Percentiles rank a stretch among this genome's conserved stretches.
phyloP scores from a whole-genome alignment of 495 filamentous ascomycete genomes.

The Cercophora newfieldiana region DNA sequence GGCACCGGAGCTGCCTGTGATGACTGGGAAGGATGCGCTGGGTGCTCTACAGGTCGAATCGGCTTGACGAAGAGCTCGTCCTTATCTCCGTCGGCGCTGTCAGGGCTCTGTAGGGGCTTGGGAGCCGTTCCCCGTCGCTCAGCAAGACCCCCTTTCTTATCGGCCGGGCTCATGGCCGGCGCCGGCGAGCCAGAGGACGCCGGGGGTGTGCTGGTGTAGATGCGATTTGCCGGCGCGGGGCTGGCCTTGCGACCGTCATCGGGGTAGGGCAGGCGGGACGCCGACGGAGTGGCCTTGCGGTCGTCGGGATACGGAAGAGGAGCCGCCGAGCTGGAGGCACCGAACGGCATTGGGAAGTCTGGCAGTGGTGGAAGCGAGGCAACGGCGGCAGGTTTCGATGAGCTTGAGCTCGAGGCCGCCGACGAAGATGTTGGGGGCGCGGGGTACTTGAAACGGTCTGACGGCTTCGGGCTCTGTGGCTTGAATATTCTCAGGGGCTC shows the following conservation, averaged over 20 bases:
- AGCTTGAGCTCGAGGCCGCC: conserved; percentile 32
- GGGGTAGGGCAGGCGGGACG: conserved; percentile 45
- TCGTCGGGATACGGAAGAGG: conserved; percentile 81
- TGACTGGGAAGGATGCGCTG: conserved; percentile 18
- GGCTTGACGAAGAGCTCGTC: conserved; percentile 67
- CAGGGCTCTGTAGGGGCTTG: conserved; percentile 71
- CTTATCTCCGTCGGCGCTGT: conserved; percentile 67
- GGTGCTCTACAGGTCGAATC: conserved; percentile 35
- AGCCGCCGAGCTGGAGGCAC: conserved; percentile 61
- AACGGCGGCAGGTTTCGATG: conserved; percentile 28
- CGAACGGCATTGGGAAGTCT: conserved; percentile 60
- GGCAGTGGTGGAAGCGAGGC: conserved; percentile 42
- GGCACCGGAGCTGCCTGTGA: conserved; percentile 26
- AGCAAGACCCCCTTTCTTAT: conserved; percentile 60
- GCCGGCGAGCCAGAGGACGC: conserved; percentile 34
- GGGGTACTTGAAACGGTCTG: conserved; percentile 51
- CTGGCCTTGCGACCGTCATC: conserved; percentile 45
- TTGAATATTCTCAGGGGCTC: conserved; percentile 88
- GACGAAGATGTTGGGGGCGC: conserved; percentile 47
- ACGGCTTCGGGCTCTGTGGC: conserved; percentile 53
- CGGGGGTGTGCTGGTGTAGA: conserved; percentile 37
- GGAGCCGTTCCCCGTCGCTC: conserved; percentile 73
- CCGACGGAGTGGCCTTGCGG: conserved; percentile 44
- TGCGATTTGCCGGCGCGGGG: conserved; percentile 28
- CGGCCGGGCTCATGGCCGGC: conserved; percentile 47